Base-by-base conservation (phyloP, 768 basidiomycete genomes). In the Gymnopilus dilepis region DNA sequence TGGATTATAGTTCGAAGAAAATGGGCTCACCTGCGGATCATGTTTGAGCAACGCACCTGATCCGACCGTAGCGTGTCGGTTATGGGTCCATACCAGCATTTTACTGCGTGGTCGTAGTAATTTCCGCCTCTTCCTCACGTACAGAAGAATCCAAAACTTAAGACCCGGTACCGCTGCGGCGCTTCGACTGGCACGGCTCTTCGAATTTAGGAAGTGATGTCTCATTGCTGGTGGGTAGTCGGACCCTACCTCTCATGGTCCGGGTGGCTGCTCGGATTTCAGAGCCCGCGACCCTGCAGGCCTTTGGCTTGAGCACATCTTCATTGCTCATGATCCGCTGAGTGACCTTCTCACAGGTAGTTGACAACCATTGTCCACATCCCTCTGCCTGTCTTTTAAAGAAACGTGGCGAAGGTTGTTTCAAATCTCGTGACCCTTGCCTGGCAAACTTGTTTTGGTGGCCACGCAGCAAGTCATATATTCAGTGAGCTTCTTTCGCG, bases 111-210 rank as follows among this genome's bases (percentile, higher is more conserved):
- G 37, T 54, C 40, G 37, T 24, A 24, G n/a, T 17, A 15, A 31
- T 37, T 40, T 40, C 30, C 38, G 7, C 17, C 17, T 47, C 34
- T 22, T 38, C 9, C 11, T 28, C 12, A 38, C 37, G 17, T 40
- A 7, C 19, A 40, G 21, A 19, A 34, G 30, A 15, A 15, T 33
- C 47, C 38, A n/a, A 21, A 6, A 6, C 21, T 37, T 24, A 54
- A 54, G 52, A 54, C 34, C 52, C 52, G 52, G 52, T 37, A 54
- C 52, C 52, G 52, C 21, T 21, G 52, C 13, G 37, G 34, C 34
- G 34, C 52, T 24, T 54, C 52, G 40, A n/a, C 52, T 15, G 28
- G 24, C 33, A 38, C 34, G 52, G 17, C 30, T 21, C 52, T 34
- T 54, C 22, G 7, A 15, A 34, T 52, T 40, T 17, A 37, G 15